phyloP scores from a whole-genome alignment of 495 filamentous ascomycete genomes.

The Penicillium flavigenum region DNA sequence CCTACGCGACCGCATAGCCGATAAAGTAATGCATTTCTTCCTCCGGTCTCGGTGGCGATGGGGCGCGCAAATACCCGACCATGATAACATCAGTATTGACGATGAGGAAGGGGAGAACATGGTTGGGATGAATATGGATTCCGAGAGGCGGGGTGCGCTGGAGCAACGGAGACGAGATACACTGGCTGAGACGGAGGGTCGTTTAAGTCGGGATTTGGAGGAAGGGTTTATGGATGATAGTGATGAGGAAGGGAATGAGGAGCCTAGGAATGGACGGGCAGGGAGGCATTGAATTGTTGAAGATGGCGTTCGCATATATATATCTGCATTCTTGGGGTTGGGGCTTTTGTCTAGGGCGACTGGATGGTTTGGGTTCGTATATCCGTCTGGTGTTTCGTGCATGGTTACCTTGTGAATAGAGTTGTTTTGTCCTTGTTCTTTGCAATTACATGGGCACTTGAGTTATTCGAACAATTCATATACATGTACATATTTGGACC shows the following conservation, averaged over 20 bases:
- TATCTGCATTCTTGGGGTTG: background rate
- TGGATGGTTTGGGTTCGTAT: background rate
- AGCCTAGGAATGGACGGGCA: background rate
- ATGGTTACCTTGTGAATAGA: background rate
- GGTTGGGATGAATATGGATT: conserved; percentile 57
- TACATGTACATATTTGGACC: background rate
- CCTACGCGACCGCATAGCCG: conserved; percentile 59
- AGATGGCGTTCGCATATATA: background rate
- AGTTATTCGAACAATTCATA: background rate
- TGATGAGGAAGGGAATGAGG: conserved; percentile 55
- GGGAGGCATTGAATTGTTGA: conserved; percentile 6
- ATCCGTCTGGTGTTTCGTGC: background rate
- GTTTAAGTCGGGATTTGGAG: conserved; percentile 80
- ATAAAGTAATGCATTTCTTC: conserved; percentile 53
- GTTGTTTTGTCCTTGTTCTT: background rate
- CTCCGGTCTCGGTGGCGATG: conserved; percentile 57
- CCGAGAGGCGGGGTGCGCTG: conserved; percentile 49
- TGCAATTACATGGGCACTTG: background rate
- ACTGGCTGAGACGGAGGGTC: conserved; percentile 44
- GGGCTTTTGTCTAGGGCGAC: background rate
- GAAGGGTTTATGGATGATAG: conserved; percentile 83
- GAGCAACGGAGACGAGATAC: conserved; percentile 43
- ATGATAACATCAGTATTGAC: conserved; percentile 63
- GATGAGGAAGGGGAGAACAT: conserved; percentile 68
- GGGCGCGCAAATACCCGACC: conserved; percentile 43